Percentiles rank a stretch among this genome's conserved stretches.
These are phyloP conservation scores for Choanephora cucurbitarum DNA, from an alignment of 371 early-diverging fungal species.

Conservation along the genomic window DNA sequence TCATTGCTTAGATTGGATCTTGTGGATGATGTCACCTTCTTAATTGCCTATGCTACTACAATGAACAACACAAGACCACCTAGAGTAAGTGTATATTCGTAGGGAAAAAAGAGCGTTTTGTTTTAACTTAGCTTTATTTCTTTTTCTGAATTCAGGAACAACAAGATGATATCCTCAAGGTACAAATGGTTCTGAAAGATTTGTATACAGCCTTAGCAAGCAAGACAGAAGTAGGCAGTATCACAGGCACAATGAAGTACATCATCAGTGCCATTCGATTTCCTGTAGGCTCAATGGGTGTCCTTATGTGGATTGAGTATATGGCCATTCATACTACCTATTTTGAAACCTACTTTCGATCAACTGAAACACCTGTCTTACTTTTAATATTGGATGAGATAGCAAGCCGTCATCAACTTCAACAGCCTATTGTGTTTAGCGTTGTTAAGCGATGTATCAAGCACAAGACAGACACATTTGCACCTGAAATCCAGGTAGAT, in stretches of 20 bases:
- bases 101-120: no score
- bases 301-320: constrained; percentile 67
- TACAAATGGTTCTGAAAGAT: constrained; percentile 19
- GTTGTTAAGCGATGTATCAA: constrained; percentile 48
- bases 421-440: constrained; percentile 62
- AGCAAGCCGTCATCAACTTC: constrained; percentile 64
- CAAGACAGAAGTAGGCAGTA: constrained; percentile 28
- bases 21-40: constrained; percentile 60
- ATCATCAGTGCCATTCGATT: constrained; percentile 34
- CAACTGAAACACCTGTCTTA: constrained; percentile 60
- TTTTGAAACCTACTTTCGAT: constrained; percentile 68
- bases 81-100: neutral
- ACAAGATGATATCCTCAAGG: constrained; percentile 15
- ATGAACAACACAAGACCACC: constrained; percentile 39
- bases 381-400: constrained; percentile 70
- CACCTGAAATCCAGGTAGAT: constrained; percentile 59
- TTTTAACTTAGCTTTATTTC: neutral
- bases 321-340: constrained; percentile 61
- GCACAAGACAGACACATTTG: constrained; percentile 41
- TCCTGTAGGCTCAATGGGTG: constrained; percentile 57
- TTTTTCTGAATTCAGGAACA: no score
- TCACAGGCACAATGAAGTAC: constrained; percentile 29
- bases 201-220: constrained; percentile 19
- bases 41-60: constrained; percentile 61
- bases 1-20: constrained; percentile 49